Base-by-base conservation (phyloP, 2,329 filamentous ascomycete species). In the Davidsoniella eucalypti region DNA sequence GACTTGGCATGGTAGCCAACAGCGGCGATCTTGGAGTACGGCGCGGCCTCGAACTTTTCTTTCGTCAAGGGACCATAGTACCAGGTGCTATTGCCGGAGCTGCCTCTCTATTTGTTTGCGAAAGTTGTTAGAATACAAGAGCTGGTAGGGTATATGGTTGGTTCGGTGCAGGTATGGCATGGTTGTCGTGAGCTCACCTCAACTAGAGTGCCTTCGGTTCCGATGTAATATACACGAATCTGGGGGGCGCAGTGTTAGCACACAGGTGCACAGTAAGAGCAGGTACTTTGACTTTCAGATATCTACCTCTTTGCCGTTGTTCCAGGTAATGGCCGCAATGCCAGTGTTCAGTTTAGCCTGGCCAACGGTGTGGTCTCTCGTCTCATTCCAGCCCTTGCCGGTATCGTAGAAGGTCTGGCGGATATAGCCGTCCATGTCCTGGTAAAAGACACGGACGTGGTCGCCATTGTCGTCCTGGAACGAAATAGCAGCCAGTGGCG, bases 381-480 rank as follows among this genome's bases (percentile, higher is more conserved):
- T 44, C 29, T 53, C 51, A 21, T 53, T 53, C 51, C 51, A 53
- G 47, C 51, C 51, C 44, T 53, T 53, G n/a, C 51, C 51, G 2
- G 51, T 53, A 36, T 53, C 51, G 33, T 53, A 53, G 39, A 53
- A 53, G 39, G 47, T 53, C 29, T 53, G 51, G 10, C 51, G 51
- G 12, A 53, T 40, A 29, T 53, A 53, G 43, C 51, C 51, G 41
- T 53, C 51, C 51, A 53, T 50, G 37, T 53, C 51, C 39, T 53
- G 51, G 43, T 53, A 53, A 39, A 47, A 53, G 21, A 53, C 51
- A n/a, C 47, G 47, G n/a, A 53, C 26, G 26, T 53, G 51, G 23
- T 53, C 51, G 44, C 51, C 51, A 44, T 50, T 45, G n/a, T 53
- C 51, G 36, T 53, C 51, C 47, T 53, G 51, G 38, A 47, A 53